Conservation (phyloP, 352 stramenopile genomes). For the Globisporangium acanthophoron region DNA sequence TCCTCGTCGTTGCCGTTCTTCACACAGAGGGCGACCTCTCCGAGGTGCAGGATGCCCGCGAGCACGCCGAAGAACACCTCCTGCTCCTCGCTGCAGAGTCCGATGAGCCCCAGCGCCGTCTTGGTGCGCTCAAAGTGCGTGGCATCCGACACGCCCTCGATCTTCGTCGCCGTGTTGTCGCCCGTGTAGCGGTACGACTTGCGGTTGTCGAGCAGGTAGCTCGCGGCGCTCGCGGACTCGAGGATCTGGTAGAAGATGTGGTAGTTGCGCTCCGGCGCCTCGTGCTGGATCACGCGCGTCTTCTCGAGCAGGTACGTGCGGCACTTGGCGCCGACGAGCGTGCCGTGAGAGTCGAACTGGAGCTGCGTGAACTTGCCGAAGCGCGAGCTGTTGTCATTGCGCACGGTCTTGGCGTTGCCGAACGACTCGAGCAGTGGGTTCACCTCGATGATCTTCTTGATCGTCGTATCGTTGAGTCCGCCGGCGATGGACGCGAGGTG, state of each 20-base stretch:
- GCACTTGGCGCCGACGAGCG: constrained; percentile 90
- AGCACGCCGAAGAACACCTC: constrained; percentile 90
- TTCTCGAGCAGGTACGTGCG: constrained; percentile 97
- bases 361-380: constrained; percentile 60
- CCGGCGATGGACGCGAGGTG: constrained; percentile 72
- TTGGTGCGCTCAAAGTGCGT: constrained; percentile 77
- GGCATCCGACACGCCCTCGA: constrained; percentile 68
- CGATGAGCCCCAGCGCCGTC: constrained; percentile 78
- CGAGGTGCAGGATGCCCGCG: constrained; percentile 92
- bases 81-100: constrained; percentile 81
- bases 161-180: constrained; percentile 55
- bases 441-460: constrained; percentile 80
- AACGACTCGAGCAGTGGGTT: constrained; percentile 85
- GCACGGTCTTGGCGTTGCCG: constrained; percentile 60
- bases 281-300: constrained; percentile 93
- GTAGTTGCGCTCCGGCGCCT: constrained; percentile 92
- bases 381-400: constrained; percentile 43
- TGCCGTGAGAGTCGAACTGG: constrained; percentile 51
- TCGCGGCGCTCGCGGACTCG: constrained; percentile 19
- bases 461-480: constrained; percentile 61
- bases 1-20: constrained; percentile 79
- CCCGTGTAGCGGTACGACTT: constrained; percentile 66
- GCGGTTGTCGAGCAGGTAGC: constrained; percentile 41
- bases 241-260: constrained; percentile 94
- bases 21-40: constrained; percentile 70